Evolutionary conservation across 805 yeast species (phyloP).

Genomic region (Monosporozyma servazzii): DNA sequence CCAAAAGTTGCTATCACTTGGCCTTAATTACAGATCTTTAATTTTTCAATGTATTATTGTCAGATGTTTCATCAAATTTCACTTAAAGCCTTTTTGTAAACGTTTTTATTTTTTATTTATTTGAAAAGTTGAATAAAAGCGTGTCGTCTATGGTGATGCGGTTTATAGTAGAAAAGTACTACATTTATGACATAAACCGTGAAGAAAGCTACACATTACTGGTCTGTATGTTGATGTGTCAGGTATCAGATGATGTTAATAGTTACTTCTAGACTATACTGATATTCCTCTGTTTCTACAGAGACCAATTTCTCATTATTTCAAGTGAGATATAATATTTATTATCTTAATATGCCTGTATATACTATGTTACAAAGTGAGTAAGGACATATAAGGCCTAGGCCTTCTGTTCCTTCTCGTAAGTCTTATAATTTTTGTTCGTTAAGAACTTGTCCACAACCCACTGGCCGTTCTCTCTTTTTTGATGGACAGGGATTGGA

Average conservation of each 20-base stretch:
- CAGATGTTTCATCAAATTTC: background rate
- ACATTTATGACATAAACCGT: background rate
- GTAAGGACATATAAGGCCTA: background rate
- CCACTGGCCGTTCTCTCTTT: constrained; percentile 64
- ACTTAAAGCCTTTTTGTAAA: background rate
- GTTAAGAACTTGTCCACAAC: constrained; percentile 29
- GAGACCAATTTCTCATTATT: background rate
- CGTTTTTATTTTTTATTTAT: background rate
- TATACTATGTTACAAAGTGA: background rate
- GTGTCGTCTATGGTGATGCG: background rate
- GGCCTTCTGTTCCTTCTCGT: constrained; percentile 6
- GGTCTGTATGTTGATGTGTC: background rate
- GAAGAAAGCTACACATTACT: background rate
- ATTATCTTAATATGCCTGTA: background rate
- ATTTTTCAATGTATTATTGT: background rate
- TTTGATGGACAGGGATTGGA: constrained; percentile 65
- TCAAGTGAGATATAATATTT: background rate
- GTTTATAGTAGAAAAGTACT: background rate
- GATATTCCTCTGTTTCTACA: background rate
- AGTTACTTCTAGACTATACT: too few relatives aligned
- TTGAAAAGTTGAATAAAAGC: background rate
- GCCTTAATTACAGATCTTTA: background rate
- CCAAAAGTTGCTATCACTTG: background rate
- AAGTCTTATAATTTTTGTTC: constrained; percentile 18
- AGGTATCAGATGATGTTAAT: too few relatives aligned